phyloP scores from a whole-genome alignment of 257 asterid species.

The Solanum virginianum region DNA sequence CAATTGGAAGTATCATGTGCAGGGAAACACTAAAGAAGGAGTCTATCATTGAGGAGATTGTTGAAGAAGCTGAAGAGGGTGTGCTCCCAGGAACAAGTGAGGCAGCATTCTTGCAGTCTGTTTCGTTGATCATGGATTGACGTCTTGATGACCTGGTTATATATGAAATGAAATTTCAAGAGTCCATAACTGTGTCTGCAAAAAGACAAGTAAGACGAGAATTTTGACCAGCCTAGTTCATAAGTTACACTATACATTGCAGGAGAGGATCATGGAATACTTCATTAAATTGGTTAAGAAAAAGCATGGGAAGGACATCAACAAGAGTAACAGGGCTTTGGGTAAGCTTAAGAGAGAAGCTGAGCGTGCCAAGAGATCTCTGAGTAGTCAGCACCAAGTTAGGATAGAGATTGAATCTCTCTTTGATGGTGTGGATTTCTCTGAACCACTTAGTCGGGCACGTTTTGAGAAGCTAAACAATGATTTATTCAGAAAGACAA shows the following conservation, averaged over 20 bases:
- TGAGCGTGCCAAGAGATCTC: neutral
- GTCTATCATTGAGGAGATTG: constrained; percentile 47
- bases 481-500: neutral
- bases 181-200: too few relatives aligned
- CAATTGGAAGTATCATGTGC: constrained; percentile 61
- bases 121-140: constrained; percentile 42
- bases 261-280: neutral
- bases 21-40: constrained; percentile 47
- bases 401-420: neutral
- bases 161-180: neutral
- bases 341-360: neutral
- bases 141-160: constrained; percentile 24
- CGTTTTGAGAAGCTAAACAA: neutral
- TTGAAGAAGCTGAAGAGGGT: constrained; percentile 39
- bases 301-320: neutral
- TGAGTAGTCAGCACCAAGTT: neutral
- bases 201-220: too few relatives aligned
- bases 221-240: too few relatives aligned
- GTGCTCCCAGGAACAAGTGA: constrained; percentile 48
- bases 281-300: neutral
- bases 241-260: neutral
- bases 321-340: neutral
- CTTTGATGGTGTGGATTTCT: neutral
- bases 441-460: neutral
- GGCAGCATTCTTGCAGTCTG: constrained; percentile 40